Conservation (phyloP, 495 filamentous ascomycete genomes). For the Corynascus novoguineensis region DNA sequence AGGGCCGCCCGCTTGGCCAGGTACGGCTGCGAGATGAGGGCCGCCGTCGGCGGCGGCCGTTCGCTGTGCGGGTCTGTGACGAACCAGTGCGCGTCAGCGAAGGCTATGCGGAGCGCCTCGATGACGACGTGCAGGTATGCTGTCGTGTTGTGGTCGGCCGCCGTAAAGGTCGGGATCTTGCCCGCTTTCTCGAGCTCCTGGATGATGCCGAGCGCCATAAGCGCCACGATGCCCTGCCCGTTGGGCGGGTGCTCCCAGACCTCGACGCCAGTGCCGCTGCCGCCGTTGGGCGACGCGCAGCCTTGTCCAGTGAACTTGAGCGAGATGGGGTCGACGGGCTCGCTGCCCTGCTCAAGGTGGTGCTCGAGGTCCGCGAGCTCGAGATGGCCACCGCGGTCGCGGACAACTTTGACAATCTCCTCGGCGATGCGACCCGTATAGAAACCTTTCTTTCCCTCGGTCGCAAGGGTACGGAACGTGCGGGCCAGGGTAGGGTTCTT, state of each 20-base stretch:
- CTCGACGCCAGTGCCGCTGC: constrained; percentile 44
- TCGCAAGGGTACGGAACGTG: constrained; percentile 75
- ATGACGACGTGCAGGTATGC: constrained; percentile 83
- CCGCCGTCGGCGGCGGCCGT: constrained; percentile 56
- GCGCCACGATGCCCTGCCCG: constrained; percentile 89
- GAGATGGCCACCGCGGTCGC: constrained; percentile 71
- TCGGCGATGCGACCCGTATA: constrained; percentile 81
- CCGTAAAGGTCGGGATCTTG: constrained; percentile 62
- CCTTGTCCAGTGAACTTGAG: constrained; percentile 69
- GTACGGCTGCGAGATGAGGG: constrained; percentile 51
- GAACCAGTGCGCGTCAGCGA: constrained; percentile 86
- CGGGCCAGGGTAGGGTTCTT: constrained; percentile 74
- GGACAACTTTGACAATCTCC: constrained; percentile 69
- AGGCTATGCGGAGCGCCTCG: constrained; percentile 85
- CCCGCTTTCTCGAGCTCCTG: constrained; percentile 71
- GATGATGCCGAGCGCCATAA: constrained; percentile 89
- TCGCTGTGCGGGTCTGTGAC: constrained; percentile 75
- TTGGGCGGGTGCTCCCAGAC: constrained; percentile 98
- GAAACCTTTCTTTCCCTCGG: constrained; percentile 83
- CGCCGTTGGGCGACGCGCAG: constrained; percentile 24
- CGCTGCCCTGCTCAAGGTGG: constrained; percentile 67
- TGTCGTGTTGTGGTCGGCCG: constrained; percentile 64
- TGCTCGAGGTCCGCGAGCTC: constrained; percentile 71
- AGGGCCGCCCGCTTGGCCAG: constrained; percentile 37
- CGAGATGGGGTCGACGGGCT: constrained; percentile 76